A percentile compares a stretch with the other conserved stretches of the same genome.
Conservation (phyloP, 1,284 basidiomycete genomes). For the Austropuccinia psidii region DNA sequence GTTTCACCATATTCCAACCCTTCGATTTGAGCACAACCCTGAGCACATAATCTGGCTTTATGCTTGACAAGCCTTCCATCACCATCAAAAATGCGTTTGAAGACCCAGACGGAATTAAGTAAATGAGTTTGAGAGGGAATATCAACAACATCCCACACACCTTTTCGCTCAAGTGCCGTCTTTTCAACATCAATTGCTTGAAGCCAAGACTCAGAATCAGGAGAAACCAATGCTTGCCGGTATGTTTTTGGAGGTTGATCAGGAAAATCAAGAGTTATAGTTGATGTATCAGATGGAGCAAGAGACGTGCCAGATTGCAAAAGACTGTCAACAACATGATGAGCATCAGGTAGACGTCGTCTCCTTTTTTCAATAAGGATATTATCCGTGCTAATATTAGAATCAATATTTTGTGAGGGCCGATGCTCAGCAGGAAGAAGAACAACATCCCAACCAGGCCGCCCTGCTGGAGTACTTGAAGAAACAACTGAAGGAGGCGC, state of each 20-base stretch:
- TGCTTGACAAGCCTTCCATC: not conserved
- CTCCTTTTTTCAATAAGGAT: not conserved
- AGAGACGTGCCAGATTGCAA: not conserved
- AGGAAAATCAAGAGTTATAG: not conserved
- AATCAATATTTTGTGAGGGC: not conserved
- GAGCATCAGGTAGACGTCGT: not conserved
- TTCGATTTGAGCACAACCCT: not conserved
- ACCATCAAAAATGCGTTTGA: not conserved
- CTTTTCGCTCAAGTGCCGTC: not conserved
- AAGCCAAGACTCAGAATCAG: not conserved
- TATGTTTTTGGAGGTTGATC: not conserved
- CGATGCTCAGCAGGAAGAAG: not conserved
- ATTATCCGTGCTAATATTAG: not conserved
- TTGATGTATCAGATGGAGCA: not conserved
- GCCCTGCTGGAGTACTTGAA: not conserved
- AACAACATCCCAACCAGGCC: slow-evolving; percentile 7
- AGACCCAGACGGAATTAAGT: not conserved
- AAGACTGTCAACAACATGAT: not conserved
- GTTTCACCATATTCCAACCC: not conserved
- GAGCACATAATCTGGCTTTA: not conserved
- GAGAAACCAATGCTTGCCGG: not conserved
- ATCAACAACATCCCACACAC: not conserved
- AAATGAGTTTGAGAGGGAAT: not conserved
- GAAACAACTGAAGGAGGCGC: not conserved
- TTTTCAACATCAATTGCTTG: not conserved